Percentiles rank a stretch among this genome's conserved stretches.
phyloP scores from a whole-genome alignment of 2,329 filamentous ascomycete species.

The Fusarium sp. region DNA sequence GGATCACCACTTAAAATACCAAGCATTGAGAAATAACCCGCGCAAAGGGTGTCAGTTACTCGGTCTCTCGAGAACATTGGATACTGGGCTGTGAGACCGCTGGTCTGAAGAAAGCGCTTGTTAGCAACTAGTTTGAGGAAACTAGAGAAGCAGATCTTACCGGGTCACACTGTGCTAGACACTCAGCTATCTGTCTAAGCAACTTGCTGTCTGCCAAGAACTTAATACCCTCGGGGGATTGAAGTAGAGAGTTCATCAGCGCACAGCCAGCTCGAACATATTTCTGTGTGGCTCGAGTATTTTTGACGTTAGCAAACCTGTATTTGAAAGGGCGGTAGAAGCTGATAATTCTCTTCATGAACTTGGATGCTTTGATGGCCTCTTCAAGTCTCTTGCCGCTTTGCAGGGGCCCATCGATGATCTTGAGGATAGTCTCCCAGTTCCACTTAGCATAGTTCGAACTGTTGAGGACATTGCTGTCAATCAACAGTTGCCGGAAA shows the following conservation, averaged over 20 bases:
- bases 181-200: slow-evolving; percentile 93
- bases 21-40: slow-evolving; percentile 94
- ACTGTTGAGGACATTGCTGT: slow-evolving; percentile 88
- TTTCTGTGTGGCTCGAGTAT: slow-evolving; percentile 92
- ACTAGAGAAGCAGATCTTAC: slow-evolving; percentile 59
- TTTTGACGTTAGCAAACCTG: slow-evolving; percentile 89
- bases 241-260: slow-evolving; percentile 85
- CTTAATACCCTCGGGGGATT: slow-evolving; percentile 84
- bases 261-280: slow-evolving; percentile 93
- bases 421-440: slow-evolving; percentile 90
- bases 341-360: slow-evolving; percentile 92
- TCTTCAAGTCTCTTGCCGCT: slow-evolving; percentile 94
- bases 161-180: slow-evolving; percentile 92
- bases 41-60: slow-evolving; percentile 86
- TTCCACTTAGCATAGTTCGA: slow-evolving; percentile 97
- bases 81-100: slow-evolving; percentile 80
- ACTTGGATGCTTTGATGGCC: slow-evolving; percentile 93
- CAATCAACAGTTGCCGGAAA: slow-evolving; percentile 74
- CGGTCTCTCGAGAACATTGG: slow-evolving; percentile 91
- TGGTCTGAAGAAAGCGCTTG: slow-evolving; percentile 61
- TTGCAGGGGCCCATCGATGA: slow-evolving; percentile 92
- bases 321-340: slow-evolving; percentile 98
- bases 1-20: slow-evolving; percentile 86
- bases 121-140: slow-evolving; percentile 36
- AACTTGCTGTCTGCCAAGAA: slow-evolving; percentile 94